Evolutionary conservation across 176 grass and related monocot genomes (phyloP).

Genomic region (Avena sativa): DNA sequence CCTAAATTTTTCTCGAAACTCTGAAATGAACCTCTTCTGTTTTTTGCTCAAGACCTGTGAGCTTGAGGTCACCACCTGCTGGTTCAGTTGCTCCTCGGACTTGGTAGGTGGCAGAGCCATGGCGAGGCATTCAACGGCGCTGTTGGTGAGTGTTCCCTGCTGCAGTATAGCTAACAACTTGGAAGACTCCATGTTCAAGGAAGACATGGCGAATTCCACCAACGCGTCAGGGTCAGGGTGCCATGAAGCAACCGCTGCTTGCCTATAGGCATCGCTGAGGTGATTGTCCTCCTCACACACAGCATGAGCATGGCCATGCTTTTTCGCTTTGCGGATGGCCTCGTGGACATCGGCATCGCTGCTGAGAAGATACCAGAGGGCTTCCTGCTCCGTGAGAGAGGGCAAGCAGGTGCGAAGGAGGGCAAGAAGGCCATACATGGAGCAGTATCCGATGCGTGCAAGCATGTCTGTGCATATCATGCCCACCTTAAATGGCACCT

Average conservation of each 20-base stretch:
- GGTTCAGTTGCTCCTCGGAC: not conserved
- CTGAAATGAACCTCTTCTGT: conserved; percentile 24
- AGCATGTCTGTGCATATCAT: conserved; percentile 23
- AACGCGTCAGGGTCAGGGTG: not conserved
- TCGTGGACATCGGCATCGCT: not conserved
- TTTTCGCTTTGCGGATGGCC: not conserved
- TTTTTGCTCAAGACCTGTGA: conserved; percentile 13
- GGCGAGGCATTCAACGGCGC: not conserved
- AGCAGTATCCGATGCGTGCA: not conserved
- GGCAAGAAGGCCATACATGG: not conserved
- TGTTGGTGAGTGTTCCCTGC: not conserved
- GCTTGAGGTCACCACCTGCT: not conserved
- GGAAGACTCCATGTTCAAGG: not conserved
- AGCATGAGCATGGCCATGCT: not conserved
- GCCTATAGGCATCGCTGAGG: not conserved
- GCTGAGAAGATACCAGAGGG: conserved; percentile 5
- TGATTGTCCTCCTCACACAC: not conserved
- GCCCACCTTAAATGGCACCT: not conserved
- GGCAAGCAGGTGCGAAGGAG: not conserved
- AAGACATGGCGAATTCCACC: not conserved
- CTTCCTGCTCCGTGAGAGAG: not conserved
- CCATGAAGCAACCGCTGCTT: not conserved
- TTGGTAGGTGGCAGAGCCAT: not conserved
- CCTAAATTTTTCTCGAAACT: not conserved
- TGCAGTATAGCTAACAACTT: not conserved